Base-by-base conservation (phyloP, 352 stramenopile species). In the Pythium chondricola region DNA sequence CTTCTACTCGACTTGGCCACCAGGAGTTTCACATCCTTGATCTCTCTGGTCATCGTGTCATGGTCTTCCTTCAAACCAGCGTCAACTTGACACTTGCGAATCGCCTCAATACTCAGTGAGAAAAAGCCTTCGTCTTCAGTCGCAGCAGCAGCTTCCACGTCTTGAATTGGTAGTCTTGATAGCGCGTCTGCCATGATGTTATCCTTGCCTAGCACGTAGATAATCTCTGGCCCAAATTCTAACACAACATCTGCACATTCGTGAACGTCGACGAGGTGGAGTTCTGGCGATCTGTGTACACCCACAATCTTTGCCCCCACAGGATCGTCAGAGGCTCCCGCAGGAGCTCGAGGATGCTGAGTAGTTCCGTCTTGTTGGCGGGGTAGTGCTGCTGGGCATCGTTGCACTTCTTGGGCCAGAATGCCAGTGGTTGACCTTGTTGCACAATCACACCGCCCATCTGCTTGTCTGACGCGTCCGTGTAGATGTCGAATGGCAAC, bases 261-360 rank as follows among this genome's bases (percentile, higher is more conserved):
- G 6, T 40, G 33, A 40, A 40, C 29, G 29, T 33, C 13, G 29
- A 13, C 7, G 8, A 33, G 29, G 13, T 33, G 29, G 13, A 13
- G 29, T 40, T 40, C 25, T 66, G 56, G 41, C 74, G 65, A 25
- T 79, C 62, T 18, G 54, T 79, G 24, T 63, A 54, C 9, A 75
- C 33, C 27, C 48, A 18, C 2, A 79, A 7, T 18, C 24, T 5
- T 14, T 18, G 18, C 6, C 38, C 49, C 6, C 7, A 22, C 30
- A 57, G 22, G 4, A 57, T 49, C 6, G 13, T 52, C 56, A 40
- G 20, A 27, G 44, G 72, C 52, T 67, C 60, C 20, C 43, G 41
- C 21, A 77, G 52, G 11, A 42, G 43, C 33, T 64, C 48, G 13
- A 67, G 52, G 37, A 75, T 71, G 11, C 37, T 56, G 2, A 78